Evolutionary conservation across 116 monocot species (phyloP), one percentile per base, ranked within the genome.

Genomic region (Posidonia oceanica): DNA sequence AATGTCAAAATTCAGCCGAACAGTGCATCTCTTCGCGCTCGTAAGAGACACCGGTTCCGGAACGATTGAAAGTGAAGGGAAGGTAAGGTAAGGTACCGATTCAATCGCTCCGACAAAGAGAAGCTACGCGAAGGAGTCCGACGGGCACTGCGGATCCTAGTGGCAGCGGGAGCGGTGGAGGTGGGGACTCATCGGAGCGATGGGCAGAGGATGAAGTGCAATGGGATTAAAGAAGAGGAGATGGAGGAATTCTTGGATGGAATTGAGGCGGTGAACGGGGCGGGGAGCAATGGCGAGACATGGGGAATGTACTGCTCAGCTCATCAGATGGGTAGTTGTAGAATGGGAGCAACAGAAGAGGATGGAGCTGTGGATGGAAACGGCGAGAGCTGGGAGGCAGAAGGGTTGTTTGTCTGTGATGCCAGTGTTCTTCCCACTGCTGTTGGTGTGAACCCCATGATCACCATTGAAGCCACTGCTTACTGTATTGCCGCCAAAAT

Each of bases 241-340:
- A 4, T 92, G 73, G 85, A 85, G 72, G 85, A 82, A 79, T 92
- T 92, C 73, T 74, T 97, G 73, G 97, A 90, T 21, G 78, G 67
- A 29, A 74, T 94, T 2, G 48, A 6, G 20, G 63, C 48, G n/a
- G 70, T 64, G 11, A 80, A 70, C 6, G 97, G 97, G 2, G 87
- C 87, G 20, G 42, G 41, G 36, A 63, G 74, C 3, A 73, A 41
- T 23, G 67, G 58, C 2, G 87, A 82, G 71, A 0, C 63, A 18
- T 97, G 92, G 89, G 74, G 41, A 2, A 18, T 85, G 64, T 79
- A 78, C 70, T 74, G 59, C 73, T 89, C 93, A 0, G 97, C 93
- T 5, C 97, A 97, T 72, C 93, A 92, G 80, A 89, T 97, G 90
- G 90, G 93, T 7, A 87, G 89, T 54, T 97, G 93, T 54, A 83